Evolutionary conservation across 352 stramenopile species (phyloP), one percentile per base, ranked within the genome.

Genomic region (Aphanomyces stellatus): DNA sequence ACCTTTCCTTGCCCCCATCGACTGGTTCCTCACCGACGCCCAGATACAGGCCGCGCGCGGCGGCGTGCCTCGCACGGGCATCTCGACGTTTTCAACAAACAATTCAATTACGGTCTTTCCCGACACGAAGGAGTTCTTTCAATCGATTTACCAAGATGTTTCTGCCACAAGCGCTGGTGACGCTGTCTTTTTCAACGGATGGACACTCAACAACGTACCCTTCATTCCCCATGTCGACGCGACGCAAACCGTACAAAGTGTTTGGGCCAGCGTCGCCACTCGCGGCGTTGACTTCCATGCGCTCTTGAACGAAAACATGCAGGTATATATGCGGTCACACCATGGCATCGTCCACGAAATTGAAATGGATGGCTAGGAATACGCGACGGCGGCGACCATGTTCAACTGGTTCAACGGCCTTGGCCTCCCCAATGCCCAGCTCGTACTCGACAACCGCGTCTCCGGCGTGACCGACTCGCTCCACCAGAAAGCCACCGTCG

Each of bases 11-110:
- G 71, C 79, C n/a, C 69, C 78, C 10, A 62, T 62, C 3, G 71
- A 74, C 6, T 91, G 82, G 82, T 89, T 91, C 64, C 68, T 91
- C 0, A 87, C 75, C 0, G 70, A 78, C 4, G 72, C 74, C 7
- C 80, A 91, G 67, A 82, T 91, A 68, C 69, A 68, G 19, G 71
- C 30, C 0, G 75, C 79, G 5, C 78, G 82, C 25, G 71, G 74
- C 11, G 82, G 79, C 46, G 69, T 80, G 51, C 41, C 71, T 11
- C 75, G 82, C 15, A 53, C 75, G 1, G 74, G 74, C 37, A 69
- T 91, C 17, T 65, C 76, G 2, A 61, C 82, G 19, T 87, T 73
- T 57, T 75, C 82, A 1, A 72, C 64, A 3, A 73, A 73, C 30
- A 89, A 91, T 71, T 55, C 61, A 27, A 77, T 88, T n/a, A 75